phyloP scores from a whole-genome alignment of 148 eudicot species.

The Rhododendron griersonianum region DNA sequence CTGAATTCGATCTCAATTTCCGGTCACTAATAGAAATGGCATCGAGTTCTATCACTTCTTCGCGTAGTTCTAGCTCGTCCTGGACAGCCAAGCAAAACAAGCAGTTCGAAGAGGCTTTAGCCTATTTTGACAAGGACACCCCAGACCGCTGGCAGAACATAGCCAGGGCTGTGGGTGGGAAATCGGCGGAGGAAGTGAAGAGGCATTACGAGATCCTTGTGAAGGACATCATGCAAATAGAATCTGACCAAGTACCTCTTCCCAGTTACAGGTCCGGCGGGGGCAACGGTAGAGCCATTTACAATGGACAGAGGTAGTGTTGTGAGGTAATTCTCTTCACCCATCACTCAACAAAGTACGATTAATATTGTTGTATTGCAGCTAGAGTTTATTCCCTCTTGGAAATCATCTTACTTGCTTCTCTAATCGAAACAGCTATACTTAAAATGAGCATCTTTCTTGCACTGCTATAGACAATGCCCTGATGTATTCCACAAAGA shows the following conservation, averaged over 20 bases:
- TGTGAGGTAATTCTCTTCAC: slow-evolving; percentile 6
- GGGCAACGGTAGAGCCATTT: slow-evolving; percentile 23
- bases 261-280: slow-evolving; percentile 40
- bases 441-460: not conserved
- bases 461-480: not conserved
- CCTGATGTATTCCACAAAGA: not conserved
- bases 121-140: slow-evolving; percentile 52
- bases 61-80: slow-evolving; percentile 32
- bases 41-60: slow-evolving; percentile 31
- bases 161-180: slow-evolving; percentile 55
- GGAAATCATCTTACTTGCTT: not conserved
- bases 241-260: slow-evolving; percentile 44
- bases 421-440: not conserved
- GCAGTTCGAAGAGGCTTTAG: slow-evolving; percentile 60
- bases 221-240: slow-evolving; percentile 48
- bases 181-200: slow-evolving; percentile 55
- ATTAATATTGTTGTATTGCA: not conserved
- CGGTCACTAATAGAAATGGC: slow-evolving; percentile 28
- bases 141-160: slow-evolving; percentile 70
- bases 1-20: not conserved
- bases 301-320: slow-evolving; percentile 33
- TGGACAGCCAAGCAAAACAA: slow-evolving; percentile 63
- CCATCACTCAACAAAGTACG: not conserved
- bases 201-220: slow-evolving; percentile 50
- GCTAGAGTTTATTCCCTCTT: not conserved